Evolutionary conservation across 2,329 filamentous ascomycete species (phyloP).

Genomic region (Monascus ruber): DNA sequence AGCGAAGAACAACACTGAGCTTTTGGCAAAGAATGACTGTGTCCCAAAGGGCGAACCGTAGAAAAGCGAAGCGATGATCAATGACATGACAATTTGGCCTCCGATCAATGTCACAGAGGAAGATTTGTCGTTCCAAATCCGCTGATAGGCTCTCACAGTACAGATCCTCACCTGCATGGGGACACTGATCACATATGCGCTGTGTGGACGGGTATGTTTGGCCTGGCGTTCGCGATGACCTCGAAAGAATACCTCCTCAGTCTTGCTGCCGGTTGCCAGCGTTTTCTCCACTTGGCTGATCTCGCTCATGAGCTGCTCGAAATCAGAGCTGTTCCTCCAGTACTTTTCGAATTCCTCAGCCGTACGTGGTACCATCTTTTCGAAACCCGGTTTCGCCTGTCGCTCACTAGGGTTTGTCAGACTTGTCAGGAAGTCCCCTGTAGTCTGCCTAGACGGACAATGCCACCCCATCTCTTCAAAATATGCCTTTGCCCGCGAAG

Average conservation of each 20-base stretch:
- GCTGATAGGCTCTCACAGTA: slow-evolving; percentile 65
- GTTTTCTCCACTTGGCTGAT: slow-evolving; percentile 22
- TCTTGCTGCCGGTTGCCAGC: slow-evolving; percentile 21
- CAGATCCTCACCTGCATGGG: slow-evolving; percentile 69
- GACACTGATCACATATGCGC: slow-evolving; percentile 69
- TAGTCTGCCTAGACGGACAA: slow-evolving; percentile 56
- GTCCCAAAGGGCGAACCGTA: slow-evolving; percentile 12
- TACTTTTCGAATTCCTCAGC: slow-evolving; percentile 54
- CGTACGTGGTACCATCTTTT: slow-evolving; percentile 51
- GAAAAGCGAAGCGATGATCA: slow-evolving; percentile 58
- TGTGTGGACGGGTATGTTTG: slow-evolving; percentile 26
- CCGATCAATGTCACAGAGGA: slow-evolving; percentile 55
- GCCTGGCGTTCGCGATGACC: slow-evolving; percentile 22
- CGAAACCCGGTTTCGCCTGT: slow-evolving; percentile 44
- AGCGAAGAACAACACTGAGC: slow-evolving; percentile 74
- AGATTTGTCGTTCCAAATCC: slow-evolving; percentile 63
- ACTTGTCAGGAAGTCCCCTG: slow-evolving; percentile 58
- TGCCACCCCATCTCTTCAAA: slow-evolving; percentile 60
- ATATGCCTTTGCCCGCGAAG: slow-evolving; percentile 47
- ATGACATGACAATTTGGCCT: slow-evolving; percentile 61
- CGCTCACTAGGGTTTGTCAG: slow-evolving; percentile 56
- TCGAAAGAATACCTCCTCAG: slow-evolving; percentile 19
- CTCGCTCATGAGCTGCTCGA: slow-evolving; percentile 19
- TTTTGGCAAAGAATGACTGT: slow-evolving; percentile 63
- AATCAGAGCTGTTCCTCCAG: slow-evolving; percentile 32